Base-by-base conservation (phyloP, 176 grass and related monocot genomes). In the Musa itinerans region DNA sequence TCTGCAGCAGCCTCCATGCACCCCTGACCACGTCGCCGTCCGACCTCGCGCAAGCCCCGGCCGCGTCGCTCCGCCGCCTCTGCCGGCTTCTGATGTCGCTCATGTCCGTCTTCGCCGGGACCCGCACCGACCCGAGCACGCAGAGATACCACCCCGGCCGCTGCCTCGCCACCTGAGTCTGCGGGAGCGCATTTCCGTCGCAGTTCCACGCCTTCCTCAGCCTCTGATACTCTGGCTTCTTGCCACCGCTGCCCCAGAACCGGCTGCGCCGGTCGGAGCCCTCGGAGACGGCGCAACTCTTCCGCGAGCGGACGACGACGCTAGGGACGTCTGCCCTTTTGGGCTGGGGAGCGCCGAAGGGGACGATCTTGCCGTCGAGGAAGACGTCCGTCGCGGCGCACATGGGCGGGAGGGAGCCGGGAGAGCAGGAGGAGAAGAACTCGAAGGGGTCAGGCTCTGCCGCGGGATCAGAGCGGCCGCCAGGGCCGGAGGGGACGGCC, bases 31-130 rank as follows among this genome's bases (percentile, higher is more conserved):
- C 65, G 64, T 17, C 65, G 11, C 24, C 23, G 23, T 13, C 11
- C 11, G 25, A 10, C 65, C 14, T 13, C 65, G 24, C 57, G 14
- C 57, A 0, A 4, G 2, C 21, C 65, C 48, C 65, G 8, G 65
- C 27, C 26, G 0, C 11, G 10, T 26, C 11, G 65, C 65, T 15
- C 10, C 23, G 26, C 2, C 65, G 65, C 24, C 26, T 25, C 65
- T 67, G 65, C 65, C 65, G 65, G 24, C 65, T 68, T 4, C 65
- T 68, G 65, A 68, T 68, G 2, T 68, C 65, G 25, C 65, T 48
- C 11, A 68, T 15, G 25, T 68, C 65, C 65, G 15, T 68, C 65
- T 23, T 68, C 65, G 65, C 26, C 11, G 65, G 65, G 11, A 68
- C 2, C 25, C 65, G 11, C 65, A 68, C 15, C 24, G 65, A 34